Base-by-base conservation (phyloP, 331 rosid species). In the Rosa hybrid region DNA sequence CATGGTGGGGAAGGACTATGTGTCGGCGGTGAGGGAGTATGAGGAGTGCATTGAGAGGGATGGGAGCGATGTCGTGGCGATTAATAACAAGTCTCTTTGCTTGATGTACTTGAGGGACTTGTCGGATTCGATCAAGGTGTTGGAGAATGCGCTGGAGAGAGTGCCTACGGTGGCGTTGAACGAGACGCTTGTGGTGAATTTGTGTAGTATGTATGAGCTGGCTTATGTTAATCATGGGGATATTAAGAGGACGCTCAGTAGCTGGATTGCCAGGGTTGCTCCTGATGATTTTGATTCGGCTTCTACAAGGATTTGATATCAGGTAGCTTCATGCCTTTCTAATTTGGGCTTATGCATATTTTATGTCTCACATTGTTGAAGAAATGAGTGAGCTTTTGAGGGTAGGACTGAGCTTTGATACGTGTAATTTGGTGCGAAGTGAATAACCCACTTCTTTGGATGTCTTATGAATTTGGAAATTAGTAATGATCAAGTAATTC, bases 131-230 rank as follows among this genome's bases (percentile, higher is more conserved):
- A 93, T 95, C 41, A 95, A 95, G 86, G 96, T 91, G 30, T 68
- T 92, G 78, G 99, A 95, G 83, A 91, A 81, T 80, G 93, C 97
- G 1, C 97, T 95, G 62, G 99, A 95, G 76, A 90, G 94, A 62
- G 96, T 92, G 45, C 99, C 99, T 21, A 93, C 99, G 0, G 88
- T 91, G 82, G 97, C 98, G 11, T 86, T 95, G 63, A 91, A 91
- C 10, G 99, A 95, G 80, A 93, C 99, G 0, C 74, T 95, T 60
- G 90, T 95, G 48, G 96, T 90, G 73, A 95, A 93, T 85, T 84
- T 95, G 88, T 95, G 99, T 78, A 95, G 99, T 75, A 95, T 95
- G 99, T 95, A 93, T 25, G 99, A 95, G 80, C 86, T 95, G 88
- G 99, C 99, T 2, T 91, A 95, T 80, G 97, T 95, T 38, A 93